Percentiles rank a stretch among this genome's conserved stretches.
phyloP scores from a whole-genome alignment of 805 yeast species.

The Starmerella sp. region DNA sequence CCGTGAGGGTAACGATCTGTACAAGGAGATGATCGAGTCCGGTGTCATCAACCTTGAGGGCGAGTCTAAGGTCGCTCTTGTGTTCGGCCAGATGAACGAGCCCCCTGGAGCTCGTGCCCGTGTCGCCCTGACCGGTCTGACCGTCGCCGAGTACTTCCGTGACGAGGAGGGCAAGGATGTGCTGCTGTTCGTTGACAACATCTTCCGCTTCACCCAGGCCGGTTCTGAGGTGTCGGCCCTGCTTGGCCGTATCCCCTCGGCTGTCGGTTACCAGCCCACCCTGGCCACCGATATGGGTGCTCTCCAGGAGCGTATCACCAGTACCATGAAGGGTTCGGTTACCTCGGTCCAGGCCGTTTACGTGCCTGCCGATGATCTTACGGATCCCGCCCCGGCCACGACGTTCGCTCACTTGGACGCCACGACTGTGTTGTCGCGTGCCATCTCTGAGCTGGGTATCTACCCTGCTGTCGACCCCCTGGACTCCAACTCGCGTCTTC shows the following conservation, averaged over 20 bases:
- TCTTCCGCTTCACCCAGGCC: constrained; percentile 99
- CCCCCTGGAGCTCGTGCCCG: constrained; percentile 99
- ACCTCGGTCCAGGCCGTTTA: constrained; percentile 99
- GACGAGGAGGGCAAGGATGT: constrained; percentile 99
- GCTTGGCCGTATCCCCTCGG: constrained; percentile 99
- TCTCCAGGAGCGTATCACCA: constrained; percentile 99
- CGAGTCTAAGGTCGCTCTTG: constrained; percentile 98
- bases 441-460: constrained; percentile 99
- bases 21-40: constrained; percentile 99
- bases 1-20: constrained; percentile 99
- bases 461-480: constrained; percentile 99
- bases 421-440: constrained; percentile 98
- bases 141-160: constrained; percentile 99
- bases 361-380: constrained; percentile 99
- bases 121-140: constrained; percentile 98
- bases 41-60: constrained; percentile 99
- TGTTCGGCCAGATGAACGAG: constrained; percentile 99
- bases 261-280: constrained; percentile 99
- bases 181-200: constrained; percentile 97
- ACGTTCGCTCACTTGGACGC: constrained; percentile 99
- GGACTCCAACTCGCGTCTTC: constrained; percentile 97
- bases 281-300: constrained; percentile 99
- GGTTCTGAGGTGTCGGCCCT: constrained; percentile 99
- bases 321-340: constrained; percentile 99
- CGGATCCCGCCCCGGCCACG: constrained; percentile 99